Evolutionary conservation across 257 asterid genomes (phyloP), one percentile per base, ranked within the genome.

Genomic region (Nicotiana tomentosiformis): DNA sequence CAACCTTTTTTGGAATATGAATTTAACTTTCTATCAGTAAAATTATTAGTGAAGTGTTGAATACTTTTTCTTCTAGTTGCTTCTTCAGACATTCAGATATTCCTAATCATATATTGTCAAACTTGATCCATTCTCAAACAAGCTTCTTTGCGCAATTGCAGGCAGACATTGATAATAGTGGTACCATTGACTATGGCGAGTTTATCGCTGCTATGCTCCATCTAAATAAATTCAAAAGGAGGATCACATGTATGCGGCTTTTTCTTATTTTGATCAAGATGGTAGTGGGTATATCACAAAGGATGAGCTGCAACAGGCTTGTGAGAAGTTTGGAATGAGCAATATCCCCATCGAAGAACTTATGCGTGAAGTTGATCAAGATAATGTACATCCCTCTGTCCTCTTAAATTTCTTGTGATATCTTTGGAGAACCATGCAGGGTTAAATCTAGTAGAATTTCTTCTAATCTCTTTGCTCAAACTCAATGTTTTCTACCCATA

Each of bases 141-240:
- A 69, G 51, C 26, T 37, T 69, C 56, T 69, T 37, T 18, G 18
- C n/a, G 17, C 32, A 37, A 37, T 10, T 87, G 69, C 87, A 89
- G 92, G 92, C 91, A 20, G 91, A 89, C 68, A 69, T 85, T 58
- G 92, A 89, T 79, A 88, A 88, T 11, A 89, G 87, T 77, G 91
- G 92, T 4, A 86, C 92, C 70, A 89, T 89, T 51, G 92, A 89
- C 82, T 89, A 89, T 8, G 87, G 86, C 4, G 92, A 89, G 83
- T 89, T 89, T 49, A 85, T 88, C 16, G 89, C 92, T 18, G 92
- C 91, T 53, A 89, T 89, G 91, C 89, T 89, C 77, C 87, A 89
- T 82, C 70, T 88, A 51, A 88, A 88, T 81, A 89, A 89, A 64
- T 88, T 67, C 87, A 86, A 72, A 86, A 88, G 68, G 91, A 89